Evolutionary conservation across 2,329 filamentous ascomycete genomes (phyloP), one percentile per base, ranked within the genome.

Genomic region (Trichophyton benhamiae): DNA sequence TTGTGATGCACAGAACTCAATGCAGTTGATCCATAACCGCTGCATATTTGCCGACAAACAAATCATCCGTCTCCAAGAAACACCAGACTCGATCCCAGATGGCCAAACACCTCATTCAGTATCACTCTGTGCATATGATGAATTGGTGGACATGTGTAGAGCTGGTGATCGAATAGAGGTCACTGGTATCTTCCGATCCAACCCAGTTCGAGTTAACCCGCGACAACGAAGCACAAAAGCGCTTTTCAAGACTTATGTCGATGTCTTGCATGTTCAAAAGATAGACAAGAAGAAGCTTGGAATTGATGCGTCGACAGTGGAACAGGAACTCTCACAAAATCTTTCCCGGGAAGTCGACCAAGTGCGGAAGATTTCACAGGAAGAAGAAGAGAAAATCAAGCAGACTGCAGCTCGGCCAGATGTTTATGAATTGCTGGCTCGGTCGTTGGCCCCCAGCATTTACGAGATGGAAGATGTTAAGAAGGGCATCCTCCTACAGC

Each of bases 381-480:
- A 96, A 67, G 91, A 97, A 67, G 90, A 96, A 72, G 85, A 85
- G 61, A 92, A 88, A 77, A 99, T 99, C 72, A 87, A 83, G 69
- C 85, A 83, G 63, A 94, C 88, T 9, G 89, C 88, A 9, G 81
- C 83, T 36, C 85, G 94, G 60, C 80, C 86, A 1, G 94, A 99
- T 72, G 86, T 99, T 60, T 99, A 99, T 73, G 91, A 99, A 22
- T 82, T 99, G 25, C 83, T 99, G 3, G 83, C 94, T 17, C 85
- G 92, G 42, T 97, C 92, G 1, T 79, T 99, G 30, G 94, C 94
- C 1, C 94, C 94, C 13, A 96, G 91, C 63, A 87, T 99, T 69
- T 96, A 95, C 77, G 94, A 99, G 75, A 88, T 95, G 86, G 94
- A 99, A 67, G 94, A 99, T 69, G 91, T 97, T 57, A 99, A 99